Conservation (phyloP, 495 filamentous ascomycete species). For the Hypoxylon fuscum region DNA sequence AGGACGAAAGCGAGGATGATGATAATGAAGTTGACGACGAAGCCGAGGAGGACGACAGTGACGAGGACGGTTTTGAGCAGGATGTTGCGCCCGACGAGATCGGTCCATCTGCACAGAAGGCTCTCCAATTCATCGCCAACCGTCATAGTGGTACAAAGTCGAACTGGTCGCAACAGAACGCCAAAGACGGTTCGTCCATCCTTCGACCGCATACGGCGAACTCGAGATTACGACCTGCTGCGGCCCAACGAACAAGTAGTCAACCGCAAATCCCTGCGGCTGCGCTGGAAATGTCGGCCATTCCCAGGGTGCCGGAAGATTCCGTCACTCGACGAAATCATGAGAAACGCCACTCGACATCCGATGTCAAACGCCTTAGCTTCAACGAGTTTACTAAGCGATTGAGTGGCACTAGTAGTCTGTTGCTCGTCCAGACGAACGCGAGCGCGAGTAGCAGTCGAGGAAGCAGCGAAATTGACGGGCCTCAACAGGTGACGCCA, state of each 20-base stretch:
- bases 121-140: constrained; percentile 60
- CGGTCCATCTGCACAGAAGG: constrained; percentile 50
- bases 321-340: constrained; percentile 30
- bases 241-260: constrained; percentile 54
- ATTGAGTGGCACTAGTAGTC: constrained; percentile 60
- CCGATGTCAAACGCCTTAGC: constrained; percentile 57
- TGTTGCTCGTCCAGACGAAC: constrained; percentile 64
- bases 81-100: constrained; percentile 48
- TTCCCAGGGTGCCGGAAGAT: constrained; percentile 29
- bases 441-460: constrained; percentile 56
- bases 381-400: constrained; percentile 65
- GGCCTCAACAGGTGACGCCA: constrained; percentile 30
- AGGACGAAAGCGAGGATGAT: constrained; percentile 47
- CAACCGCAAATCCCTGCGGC: constrained; percentile 52
- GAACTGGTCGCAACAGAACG: constrained; percentile 18
- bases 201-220: constrained; percentile 57
- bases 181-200: constrained; percentile 28
- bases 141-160: constrained; percentile 41
- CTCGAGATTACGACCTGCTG: constrained; percentile 50
- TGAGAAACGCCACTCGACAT: constrained; percentile 58
- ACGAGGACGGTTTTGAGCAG: constrained; percentile 48
- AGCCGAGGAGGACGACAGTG: constrained; percentile 54
- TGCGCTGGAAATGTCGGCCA: constrained; percentile 25
- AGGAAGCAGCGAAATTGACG: constrained; percentile 55
- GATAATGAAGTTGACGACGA: constrained; percentile 46